These are phyloP conservation scores for Saturnispora quitensis DNA, from an alignment of 805 yeast species.

Conservation along the genomic window DNA sequence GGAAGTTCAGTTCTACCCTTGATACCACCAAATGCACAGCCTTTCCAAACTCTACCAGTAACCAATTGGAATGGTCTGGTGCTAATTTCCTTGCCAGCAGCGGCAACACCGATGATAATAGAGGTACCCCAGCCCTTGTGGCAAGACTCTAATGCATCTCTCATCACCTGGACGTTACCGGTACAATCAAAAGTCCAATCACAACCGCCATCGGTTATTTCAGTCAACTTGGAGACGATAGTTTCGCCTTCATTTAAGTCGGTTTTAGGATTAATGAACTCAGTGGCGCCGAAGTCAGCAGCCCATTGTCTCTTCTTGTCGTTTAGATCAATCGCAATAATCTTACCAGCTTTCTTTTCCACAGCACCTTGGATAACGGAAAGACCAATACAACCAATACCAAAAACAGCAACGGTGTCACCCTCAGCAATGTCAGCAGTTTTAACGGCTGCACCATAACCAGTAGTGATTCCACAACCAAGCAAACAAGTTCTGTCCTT, in stretches of 20 bases:
- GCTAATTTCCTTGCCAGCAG: slow-evolving; percentile 93
- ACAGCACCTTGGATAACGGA: slow-evolving; percentile 94
- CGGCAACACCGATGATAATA: slow-evolving; percentile 94
- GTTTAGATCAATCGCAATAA: slow-evolving; percentile 83
- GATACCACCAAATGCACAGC: slow-evolving; percentile 99
- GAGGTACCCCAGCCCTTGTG: slow-evolving; percentile 99
- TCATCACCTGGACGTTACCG: slow-evolving; percentile 92
- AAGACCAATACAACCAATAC: slow-evolving; percentile 96
- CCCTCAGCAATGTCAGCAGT: slow-evolving; percentile 88
- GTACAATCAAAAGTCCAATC: slow-evolving; percentile 97
- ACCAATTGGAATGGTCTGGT: slow-evolving; percentile 99
- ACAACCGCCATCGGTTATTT: slow-evolving; percentile 93
- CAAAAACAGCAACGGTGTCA: slow-evolving; percentile 92
- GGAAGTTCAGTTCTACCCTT: slow-evolving; percentile 97
- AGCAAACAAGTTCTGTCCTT: slow-evolving; percentile 82
- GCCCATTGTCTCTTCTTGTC: slow-evolving; percentile 83
- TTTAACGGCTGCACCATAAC: slow-evolving; percentile 94
- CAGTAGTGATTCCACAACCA: slow-evolving; percentile 98
- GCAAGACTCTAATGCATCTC: slow-evolving; percentile 92
- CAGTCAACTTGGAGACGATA: slow-evolving; percentile 74
- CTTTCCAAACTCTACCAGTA: slow-evolving; percentile 98
- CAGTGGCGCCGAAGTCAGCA: slow-evolving; percentile 86
- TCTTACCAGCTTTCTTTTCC: slow-evolving; percentile 68
- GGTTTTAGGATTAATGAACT: slow-evolving; percentile 72
- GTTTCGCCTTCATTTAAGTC: slow-evolving; percentile 64